Evolutionary conservation across 2,329 filamentous ascomycete genomes (phyloP).

Genomic region (Grosmannia serpens): DNA sequence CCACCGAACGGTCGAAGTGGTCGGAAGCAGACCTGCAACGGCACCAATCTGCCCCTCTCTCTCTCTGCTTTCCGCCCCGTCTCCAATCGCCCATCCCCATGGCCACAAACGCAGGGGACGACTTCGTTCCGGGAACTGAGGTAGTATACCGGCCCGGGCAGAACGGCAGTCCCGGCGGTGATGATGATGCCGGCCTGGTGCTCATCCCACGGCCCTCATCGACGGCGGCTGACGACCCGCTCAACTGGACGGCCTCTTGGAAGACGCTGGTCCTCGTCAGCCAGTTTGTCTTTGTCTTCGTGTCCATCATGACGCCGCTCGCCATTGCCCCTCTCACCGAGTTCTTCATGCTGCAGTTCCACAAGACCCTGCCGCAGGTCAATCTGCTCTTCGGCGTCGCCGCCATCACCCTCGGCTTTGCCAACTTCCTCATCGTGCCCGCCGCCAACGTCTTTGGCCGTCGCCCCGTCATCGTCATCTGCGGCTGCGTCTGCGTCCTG

Average conservation of each 20-base stretch:
- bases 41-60: not conserved
- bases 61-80: not conserved
- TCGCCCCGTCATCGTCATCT: slow-evolving; percentile 20
- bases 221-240: not conserved
- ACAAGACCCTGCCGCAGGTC: slow-evolving; percentile 20
- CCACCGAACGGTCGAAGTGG: not conserved
- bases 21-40: not conserved
- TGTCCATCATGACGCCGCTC: slow-evolving; percentile 23
- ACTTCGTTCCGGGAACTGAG: not conserved
- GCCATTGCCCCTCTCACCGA: slow-evolving; percentile 23
- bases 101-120: not conserved
- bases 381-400: slow-evolving; percentile 22
- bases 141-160: not conserved
- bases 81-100: not conserved
- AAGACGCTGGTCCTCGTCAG: slow-evolving; percentile 21
- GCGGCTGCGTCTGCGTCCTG: slow-evolving; percentile 24
- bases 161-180: not conserved
- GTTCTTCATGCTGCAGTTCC: slow-evolving; percentile 22
- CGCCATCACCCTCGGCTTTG: slow-evolving; percentile 22
- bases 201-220: not conserved
- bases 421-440: slow-evolving; percentile 23
- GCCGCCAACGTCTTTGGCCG: slow-evolving; percentile 21
- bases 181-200: not conserved
- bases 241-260: slow-evolving; percentile 21
- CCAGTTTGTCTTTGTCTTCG: slow-evolving; percentile 22